Evolutionary conservation across 2,329 filamentous ascomycete species (phyloP).

Genomic region (Talaromyces amestolkiae): DNA sequence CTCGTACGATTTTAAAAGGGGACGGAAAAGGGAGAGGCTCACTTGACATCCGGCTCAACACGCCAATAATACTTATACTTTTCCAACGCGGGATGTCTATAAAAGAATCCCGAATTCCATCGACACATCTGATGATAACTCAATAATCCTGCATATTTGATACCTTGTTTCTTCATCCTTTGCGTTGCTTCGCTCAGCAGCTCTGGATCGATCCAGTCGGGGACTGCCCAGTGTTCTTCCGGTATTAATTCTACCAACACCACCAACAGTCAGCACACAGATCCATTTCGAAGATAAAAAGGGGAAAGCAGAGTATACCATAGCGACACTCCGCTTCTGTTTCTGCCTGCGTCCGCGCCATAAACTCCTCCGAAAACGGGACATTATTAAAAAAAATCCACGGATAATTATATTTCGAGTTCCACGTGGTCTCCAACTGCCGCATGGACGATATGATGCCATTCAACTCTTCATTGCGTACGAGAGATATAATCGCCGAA

Average conservation of each 20-base stretch:
- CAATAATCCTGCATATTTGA: constrained; percentile 83
- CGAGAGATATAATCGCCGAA: constrained; percentile 85
- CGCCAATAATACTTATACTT: constrained; percentile 94
- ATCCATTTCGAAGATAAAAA: background rate
- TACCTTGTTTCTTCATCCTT: constrained; percentile 75
- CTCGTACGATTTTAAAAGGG: background rate
- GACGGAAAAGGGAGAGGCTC: background rate
- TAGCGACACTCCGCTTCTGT: constrained; percentile 88
- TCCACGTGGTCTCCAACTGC: constrained; percentile 93
- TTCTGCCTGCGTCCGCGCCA: constrained; percentile 70
- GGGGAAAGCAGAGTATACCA: constrained; percentile 52
- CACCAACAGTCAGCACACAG: background rate
- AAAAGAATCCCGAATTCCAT: constrained; percentile 98
- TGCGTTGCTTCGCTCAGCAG: constrained; percentile 80
- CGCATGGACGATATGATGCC: constrained; percentile 84
- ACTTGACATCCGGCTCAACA: constrained; percentile 96
- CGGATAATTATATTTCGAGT: constrained; percentile 97
- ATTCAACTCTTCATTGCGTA: constrained; percentile 84
- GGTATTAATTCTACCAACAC: constrained; percentile 70
- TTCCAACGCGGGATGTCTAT: constrained; percentile 84
- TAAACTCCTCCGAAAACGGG: constrained; percentile 94
- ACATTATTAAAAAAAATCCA: constrained; percentile 99
- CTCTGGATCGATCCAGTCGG: constrained; percentile 87
- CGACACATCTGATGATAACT: constrained; percentile 99
- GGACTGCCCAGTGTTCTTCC: constrained; percentile 87